phyloP scores from a whole-genome alignment of 2,329 filamentous ascomycete species.

The Ascochyta rabiei region DNA sequence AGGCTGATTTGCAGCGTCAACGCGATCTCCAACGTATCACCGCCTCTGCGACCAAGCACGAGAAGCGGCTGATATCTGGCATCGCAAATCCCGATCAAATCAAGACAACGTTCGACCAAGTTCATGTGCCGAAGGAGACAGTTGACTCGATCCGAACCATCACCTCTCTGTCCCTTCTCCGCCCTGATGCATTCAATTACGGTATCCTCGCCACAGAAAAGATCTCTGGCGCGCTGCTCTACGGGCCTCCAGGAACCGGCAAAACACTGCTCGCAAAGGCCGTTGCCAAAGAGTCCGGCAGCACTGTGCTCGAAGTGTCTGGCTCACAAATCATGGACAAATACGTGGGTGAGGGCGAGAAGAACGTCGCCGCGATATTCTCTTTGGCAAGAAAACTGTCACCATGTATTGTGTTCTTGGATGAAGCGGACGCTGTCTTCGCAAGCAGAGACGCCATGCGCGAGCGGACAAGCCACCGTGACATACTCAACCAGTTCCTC shows the following conservation, averaged over 20 bases:
- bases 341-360: conserved; percentile 95
- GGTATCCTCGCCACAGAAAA: conserved; percentile 90
- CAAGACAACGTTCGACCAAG: conserved; percentile 83
- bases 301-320: conserved; percentile 79
- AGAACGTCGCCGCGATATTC: conserved; percentile 91
- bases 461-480: conserved; percentile 75
- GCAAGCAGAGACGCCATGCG: conserved; percentile 72
- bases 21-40: conserved; percentile 55
- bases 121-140: conserved; percentile 81
- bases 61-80: conserved; percentile 80
- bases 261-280: conserved; percentile 69
- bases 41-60: conserved; percentile 67
- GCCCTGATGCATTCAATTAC: conserved; percentile 95
- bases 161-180: conserved; percentile 82
- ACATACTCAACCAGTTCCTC: conserved; percentile 95
- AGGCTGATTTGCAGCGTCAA: conserved; percentile 51
- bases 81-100: conserved; percentile 83
- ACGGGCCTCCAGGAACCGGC: conserved; percentile 79
- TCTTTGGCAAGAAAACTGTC: conserved; percentile 87
- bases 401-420: conserved; percentile 93
- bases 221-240: conserved; percentile 86
- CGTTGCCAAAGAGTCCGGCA: conserved; percentile 69
- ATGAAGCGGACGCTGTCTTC: conserved; percentile 93
- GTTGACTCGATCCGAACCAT: conserved; percentile 87
- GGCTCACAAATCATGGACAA: conserved; percentile 94